Evolutionary conservation across 2,329 filamentous ascomycete species (phyloP), one percentile per base, ranked within the genome.

Genomic region (Penicillium frequentans): DNA sequence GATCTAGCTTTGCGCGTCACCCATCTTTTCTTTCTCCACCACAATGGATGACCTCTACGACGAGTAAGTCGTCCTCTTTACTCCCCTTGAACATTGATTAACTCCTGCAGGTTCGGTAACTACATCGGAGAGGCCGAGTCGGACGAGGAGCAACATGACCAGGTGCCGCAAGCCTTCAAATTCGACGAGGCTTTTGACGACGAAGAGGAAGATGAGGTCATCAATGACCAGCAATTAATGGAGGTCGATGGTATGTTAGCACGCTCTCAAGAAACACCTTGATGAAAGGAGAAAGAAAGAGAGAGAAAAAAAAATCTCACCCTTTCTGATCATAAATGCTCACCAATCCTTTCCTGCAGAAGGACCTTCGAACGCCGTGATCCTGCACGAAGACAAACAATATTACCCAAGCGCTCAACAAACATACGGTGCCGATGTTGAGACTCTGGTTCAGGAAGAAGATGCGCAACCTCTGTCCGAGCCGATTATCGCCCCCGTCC

Each of bases 401-500:
- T 99, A 99, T 77, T 99, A 99, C 73, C 95, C 95, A 29, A 96
- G 93, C n/a, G 95, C 95, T 55, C 88, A 93, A 71, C 95, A 99
- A 75, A 88, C 96, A 43, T 99, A 98, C 73, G 95, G 95, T 52
- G 84, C 87, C 67, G 93, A 95, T 77, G 95, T 99, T 68, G 95
- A 99, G 78, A 95, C 93, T 1, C 79, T 96, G 75, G 93, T 99
- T 37, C 90, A 98, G 71, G 95, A 99, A 75, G 95, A 98, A 78
- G 95, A 99, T 80, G 90, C 93, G 58, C 95, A 99, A 74, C 90
- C 93, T 47, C 83, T 99, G 60, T 87, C 90, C 29, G 87, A 97
- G 69, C 95, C 95, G 31, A 98, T 99, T 59, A 90, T 99, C 71
- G 92, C 90, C 51, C 95, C 95, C 1, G 85, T 98, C 49, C 89